phyloP scores from a whole-genome alignment of 164 flowering plant genomes.

The Tinospora cordifolia region DNA sequence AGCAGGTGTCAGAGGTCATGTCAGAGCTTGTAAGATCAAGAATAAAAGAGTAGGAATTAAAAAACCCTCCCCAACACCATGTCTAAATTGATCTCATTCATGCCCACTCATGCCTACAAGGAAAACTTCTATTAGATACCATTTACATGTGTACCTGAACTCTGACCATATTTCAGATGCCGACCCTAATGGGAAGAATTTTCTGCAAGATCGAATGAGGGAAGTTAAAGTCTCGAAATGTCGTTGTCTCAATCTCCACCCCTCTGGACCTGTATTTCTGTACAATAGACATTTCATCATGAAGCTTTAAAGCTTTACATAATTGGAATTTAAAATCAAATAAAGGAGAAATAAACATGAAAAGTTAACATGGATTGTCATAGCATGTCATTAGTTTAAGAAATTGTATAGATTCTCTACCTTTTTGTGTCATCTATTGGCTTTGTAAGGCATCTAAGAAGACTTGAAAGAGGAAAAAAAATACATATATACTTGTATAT shows the following conservation, averaged over 20 bases:
- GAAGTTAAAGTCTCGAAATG: constrained; percentile 89
- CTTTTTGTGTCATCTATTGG: too few relatives aligned
- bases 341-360: background rate
- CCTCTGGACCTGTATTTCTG: constrained; percentile 95
- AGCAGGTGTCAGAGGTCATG: too few relatives aligned
- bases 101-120: background rate
- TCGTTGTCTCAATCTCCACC: constrained; percentile 91
- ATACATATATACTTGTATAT: too few relatives aligned
- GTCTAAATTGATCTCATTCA: too few relatives aligned
- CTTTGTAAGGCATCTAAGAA: too few relatives aligned
- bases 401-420: too few relatives aligned
- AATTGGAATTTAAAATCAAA: background rate
- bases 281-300: background rate
- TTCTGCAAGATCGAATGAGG: constrained; percentile 72
- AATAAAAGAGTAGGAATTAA: too few relatives aligned
- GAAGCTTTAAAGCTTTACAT: background rate
- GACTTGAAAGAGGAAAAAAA: too few relatives aligned
- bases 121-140: background rate
- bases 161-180: constrained; percentile 95
- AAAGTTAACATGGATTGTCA: too few relatives aligned
- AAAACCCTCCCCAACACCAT: too few relatives aligned
- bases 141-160: constrained; percentile 47
- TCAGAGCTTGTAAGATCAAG: too few relatives aligned
- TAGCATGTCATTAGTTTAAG: too few relatives aligned
- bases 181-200: constrained; percentile 86